Percentiles rank a stretch among this genome's conserved stretches.
Conservation (phyloP, 2,329 filamentous ascomycete genomes). For the Graphium sp. region DNA sequence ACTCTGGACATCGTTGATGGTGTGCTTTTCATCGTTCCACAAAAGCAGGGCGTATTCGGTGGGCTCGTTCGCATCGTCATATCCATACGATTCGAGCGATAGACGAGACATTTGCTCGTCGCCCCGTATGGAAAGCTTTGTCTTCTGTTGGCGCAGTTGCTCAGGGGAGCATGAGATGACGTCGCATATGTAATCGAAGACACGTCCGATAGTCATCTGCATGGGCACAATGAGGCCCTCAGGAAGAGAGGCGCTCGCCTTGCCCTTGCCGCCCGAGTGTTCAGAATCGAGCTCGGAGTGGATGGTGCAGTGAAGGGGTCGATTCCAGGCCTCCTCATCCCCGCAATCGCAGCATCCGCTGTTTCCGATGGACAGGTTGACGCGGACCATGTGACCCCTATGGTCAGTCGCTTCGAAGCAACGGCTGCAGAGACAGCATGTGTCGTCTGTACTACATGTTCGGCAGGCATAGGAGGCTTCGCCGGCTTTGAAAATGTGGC, state of each 20-base stretch:
- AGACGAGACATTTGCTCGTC: slow-evolving; percentile 73
- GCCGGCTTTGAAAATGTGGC: slow-evolving; percentile 89
- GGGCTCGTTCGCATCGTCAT: slow-evolving; percentile 18
- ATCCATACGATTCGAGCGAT: slow-evolving; percentile 53
- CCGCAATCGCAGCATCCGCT: slow-evolving; percentile 96
- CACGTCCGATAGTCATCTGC: slow-evolving; percentile 68
- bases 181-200: slow-evolving; percentile 90
- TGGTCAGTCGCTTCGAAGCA: slow-evolving; percentile 96
- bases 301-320: slow-evolving; percentile 81
- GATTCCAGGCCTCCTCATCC: slow-evolving; percentile 84
- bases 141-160: slow-evolving; percentile 76
- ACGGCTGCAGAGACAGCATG: slow-evolving; percentile 81
- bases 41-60: slow-evolving; percentile 67
- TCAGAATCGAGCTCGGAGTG: slow-evolving; percentile 49
- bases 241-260: slow-evolving; percentile 49
- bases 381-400: slow-evolving; percentile 78
- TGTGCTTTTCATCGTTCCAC: slow-evolving; percentile 99
- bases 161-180: slow-evolving; percentile 96
- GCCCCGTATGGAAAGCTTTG: slow-evolving; percentile 58
- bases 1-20: slow-evolving; percentile 73
- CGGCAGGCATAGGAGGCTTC: slow-evolving; percentile 91
- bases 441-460: slow-evolving; percentile 88
- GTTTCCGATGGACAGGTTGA: slow-evolving; percentile 76
- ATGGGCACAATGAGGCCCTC: slow-evolving; percentile 63
- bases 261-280: slow-evolving; percentile 34